Conservation (phyloP, 2,329 filamentous ascomycete genomes). For the Lachnellula cervina region DNA sequence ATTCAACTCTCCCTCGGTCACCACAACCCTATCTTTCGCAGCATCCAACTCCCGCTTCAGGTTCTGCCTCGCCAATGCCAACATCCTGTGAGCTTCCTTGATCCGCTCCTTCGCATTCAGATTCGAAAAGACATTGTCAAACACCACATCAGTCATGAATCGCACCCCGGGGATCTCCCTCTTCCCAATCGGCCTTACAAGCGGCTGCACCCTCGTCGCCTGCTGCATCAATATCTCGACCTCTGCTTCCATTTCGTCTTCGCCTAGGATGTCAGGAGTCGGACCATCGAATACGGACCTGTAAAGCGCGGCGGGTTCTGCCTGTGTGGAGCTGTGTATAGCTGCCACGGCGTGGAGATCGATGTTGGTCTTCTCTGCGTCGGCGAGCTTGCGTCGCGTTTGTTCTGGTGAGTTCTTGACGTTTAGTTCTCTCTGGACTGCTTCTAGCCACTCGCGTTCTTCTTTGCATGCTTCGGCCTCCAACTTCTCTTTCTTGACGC, state of each 20-base stretch:
- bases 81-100: constrained; percentile 37
- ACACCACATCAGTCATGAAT: constrained; percentile 48
- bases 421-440: constrained; percentile 43
- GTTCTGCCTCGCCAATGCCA: constrained; percentile 32
- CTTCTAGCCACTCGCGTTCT: constrained; percentile 51
- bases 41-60: constrained; percentile 32
- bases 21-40: constrained; percentile 30
- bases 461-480: constrained; percentile 46
- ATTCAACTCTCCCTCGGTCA: constrained; percentile 28
- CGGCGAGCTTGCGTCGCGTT: constrained; percentile 36
- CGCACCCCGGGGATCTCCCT: constrained; percentile 42
- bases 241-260: constrained; percentile 43
- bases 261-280: constrained; percentile 48
- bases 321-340: constrained; percentile 38
- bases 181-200: constrained; percentile 34
- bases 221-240: constrained; percentile 37
- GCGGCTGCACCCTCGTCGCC: constrained; percentile 37
- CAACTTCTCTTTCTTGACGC: constrained; percentile 46
- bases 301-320: constrained; percentile 48
- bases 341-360: constrained; percentile 35
- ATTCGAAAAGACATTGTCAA: constrained; percentile 51
- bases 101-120: constrained; percentile 49
- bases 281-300: constrained; percentile 49
- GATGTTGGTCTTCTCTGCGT: constrained; percentile 35
- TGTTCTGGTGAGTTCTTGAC: constrained; percentile 40